These are phyloP conservation scores for Exserohilum turcica DNA, from an alignment of 2,329 filamentous ascomycete species.

Conservation along the genomic window DNA sequence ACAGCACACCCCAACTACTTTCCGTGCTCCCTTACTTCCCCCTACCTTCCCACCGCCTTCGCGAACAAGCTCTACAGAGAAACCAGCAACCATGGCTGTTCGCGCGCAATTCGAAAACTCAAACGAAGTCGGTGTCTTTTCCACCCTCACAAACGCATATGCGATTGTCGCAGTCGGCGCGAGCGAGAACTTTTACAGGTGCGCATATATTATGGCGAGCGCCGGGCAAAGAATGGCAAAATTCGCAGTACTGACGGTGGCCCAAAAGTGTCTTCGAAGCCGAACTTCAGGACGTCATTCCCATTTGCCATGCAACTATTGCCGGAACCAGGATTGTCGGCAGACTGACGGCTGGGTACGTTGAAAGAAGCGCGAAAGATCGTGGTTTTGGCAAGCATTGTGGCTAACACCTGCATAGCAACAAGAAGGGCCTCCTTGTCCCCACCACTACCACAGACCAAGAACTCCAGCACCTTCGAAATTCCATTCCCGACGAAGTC, in stretches of 20 bases:
- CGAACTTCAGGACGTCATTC: conserved; percentile 95
- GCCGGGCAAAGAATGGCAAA: neutral
- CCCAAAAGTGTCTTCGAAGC: conserved; percentile 83
- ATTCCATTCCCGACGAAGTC: conserved; percentile 87
- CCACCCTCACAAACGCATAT: conserved; percentile 96
- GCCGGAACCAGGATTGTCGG: conserved; percentile 96
- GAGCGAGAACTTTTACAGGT: conserved; percentile 98
- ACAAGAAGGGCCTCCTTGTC: conserved; percentile 94
- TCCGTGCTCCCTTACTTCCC: neutral
- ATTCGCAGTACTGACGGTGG: conserved; percentile 23
- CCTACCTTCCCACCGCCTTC: neutral
- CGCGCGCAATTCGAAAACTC: conserved; percentile 80
- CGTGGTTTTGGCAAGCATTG: neutral
- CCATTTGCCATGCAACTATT: conserved; percentile 95
- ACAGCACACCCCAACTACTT: conserved; percentile 1
- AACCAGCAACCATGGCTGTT: conserved; percentile 54
- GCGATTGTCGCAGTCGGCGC: conserved; percentile 91
- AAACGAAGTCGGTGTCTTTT: conserved; percentile 94
- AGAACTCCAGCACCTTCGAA: conserved; percentile 95
- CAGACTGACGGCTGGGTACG: conserved; percentile 86
- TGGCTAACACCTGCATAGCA: conserved; percentile 59
- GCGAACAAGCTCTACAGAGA: conserved; percentile 5
- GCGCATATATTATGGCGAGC: conserved; percentile 24
- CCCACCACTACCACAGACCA: conserved; percentile 96
- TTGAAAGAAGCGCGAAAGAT: neutral